Evolutionary conservation across 768 basidiomycete species (phyloP), one percentile per base, ranked within the genome.

Genomic region (Leccinum aurantiacum): DNA sequence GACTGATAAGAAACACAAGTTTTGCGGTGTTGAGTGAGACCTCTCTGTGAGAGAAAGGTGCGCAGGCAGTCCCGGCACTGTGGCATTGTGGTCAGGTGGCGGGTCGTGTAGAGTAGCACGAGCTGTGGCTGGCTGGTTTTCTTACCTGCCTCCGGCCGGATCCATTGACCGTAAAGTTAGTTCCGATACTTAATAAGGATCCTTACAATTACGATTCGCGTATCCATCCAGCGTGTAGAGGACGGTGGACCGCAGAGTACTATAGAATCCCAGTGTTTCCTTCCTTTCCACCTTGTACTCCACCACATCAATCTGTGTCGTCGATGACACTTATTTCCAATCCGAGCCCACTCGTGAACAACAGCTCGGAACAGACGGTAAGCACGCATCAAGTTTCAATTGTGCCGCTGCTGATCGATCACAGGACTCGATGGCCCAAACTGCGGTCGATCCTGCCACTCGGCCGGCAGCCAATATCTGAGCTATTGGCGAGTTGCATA

Each of bases 401-500:
- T 35, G 54, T 47, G 47, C 22, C 4, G 8, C 44, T 38, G 22
- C 11, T 60, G 47, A 51, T 29, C 9, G 14, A 49, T 37, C 25
- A 19, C 29, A 62, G 61, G 19, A 24, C 4, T 25, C 53, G 25
- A 33, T 29, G 27, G 11, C 31, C 35, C 24, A 41, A 41, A 58
- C 13, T 33, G 61, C 38, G 15, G 19, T 33, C 4, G 13, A 11
- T 29, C 33, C 44, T 29, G 37, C 33, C 3, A 22, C 14, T 29
- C 25, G 61, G n/a, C 9, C n/a, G 10, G 31, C 2, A 14, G 31
- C 6, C 14, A 41, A 24, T 6, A 3, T 9, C 14, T 37, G 60
- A 47, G 53, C 63, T 6, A 59, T 67, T 17, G 69, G 65, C 24
- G 59, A 56, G 29, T 13, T 52, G 9, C 57, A 3, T 9, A 27